These are phyloP conservation scores for Westerdykella ornata DNA, from an alignment of 2,329 filamentous ascomycete species.

Conservation along the genomic window DNA sequence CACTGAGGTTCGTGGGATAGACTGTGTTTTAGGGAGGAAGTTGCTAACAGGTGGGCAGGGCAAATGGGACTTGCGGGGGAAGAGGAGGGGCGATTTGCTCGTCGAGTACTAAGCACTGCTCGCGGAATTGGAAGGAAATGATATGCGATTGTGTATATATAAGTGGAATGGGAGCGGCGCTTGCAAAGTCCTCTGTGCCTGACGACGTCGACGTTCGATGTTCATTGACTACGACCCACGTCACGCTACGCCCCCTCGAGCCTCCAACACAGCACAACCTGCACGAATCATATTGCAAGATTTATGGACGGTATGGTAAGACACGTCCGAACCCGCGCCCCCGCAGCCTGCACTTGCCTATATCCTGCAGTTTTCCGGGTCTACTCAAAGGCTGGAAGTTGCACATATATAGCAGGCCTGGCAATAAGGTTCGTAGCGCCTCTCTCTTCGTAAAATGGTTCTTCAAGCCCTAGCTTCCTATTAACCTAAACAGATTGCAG, in stretches of 20 bases:
- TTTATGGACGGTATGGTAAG: too few relatives aligned
- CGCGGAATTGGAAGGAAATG: background rate
- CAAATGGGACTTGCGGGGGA: conserved; percentile 76
- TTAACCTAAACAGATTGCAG: too few relatives aligned
- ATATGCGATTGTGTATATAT: conserved; percentile 11
- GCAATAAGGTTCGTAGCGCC: too few relatives aligned
- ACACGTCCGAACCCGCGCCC: too few relatives aligned
- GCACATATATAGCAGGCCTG: too few relatives aligned
- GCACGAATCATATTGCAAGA: too few relatives aligned
- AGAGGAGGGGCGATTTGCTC: conserved; percentile 80
- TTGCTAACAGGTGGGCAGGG: conserved; percentile 52
- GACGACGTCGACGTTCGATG: background rate
- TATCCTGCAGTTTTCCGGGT: too few relatives aligned
- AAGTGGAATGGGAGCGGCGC: background rate
- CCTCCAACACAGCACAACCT: background rate
- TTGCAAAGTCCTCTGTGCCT: background rate
- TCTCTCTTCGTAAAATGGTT: too few relatives aligned
- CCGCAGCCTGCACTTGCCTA: too few relatives aligned
- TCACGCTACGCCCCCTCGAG: background rate
- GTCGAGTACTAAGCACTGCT: conserved; percentile 58
- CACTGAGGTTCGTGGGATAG: conserved; percentile 66
- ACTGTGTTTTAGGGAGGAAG: conserved; percentile 6
- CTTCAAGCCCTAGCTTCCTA: too few relatives aligned
- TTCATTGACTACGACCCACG: background rate
- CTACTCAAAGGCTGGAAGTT: too few relatives aligned